Base-by-base conservation (phyloP, 192 early-diverging fungal species). In the Chytriomyces hyalinus region DNA sequence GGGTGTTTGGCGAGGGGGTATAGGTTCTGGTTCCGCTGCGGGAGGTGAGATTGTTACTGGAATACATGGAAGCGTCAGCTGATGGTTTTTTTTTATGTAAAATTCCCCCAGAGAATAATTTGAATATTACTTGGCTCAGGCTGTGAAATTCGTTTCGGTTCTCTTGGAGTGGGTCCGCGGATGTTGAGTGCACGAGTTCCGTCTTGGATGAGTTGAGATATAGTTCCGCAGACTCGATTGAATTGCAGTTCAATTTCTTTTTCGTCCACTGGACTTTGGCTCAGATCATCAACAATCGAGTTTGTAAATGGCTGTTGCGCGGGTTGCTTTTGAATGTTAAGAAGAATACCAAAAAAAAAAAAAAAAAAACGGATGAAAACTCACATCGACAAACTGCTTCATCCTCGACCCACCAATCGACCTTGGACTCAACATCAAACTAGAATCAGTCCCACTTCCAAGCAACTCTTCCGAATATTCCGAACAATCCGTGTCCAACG, bases 141-240 rank as follows among this genome's bases (percentile, higher is more conserved):
- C 36, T 36, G 36, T 36, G 36, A 36, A 36, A 36, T 36, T 36
- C 1, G 36, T 36, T 36, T 36, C 36, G 36, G 36, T 36, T 36
- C 36, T 36, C 36, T 36, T 36, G 4, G 36, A 36, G 36, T 36
- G 4, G 36, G 36, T 2, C 36, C 36, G 1, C 36, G 36, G 36
- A 36, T 71, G 49, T 15, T 57, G 10, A 71, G 28, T 59, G 80
- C 80, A 17, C 48, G 20, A 15, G 5, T 36, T 47, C 81, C 81
- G 26, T 83, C 81, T 44, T 64, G 67, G 20, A 80, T 70, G 62
- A 83, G 59, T 73, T 80, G 78, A 24, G 64, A 62, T 6, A 83
- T 80, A 1, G 73, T 80, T 17, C 69, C 79, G 59, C 78, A 83
- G 46, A 80, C 65, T 57, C 82, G 73, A 3, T 71, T 53, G 61